Base-by-base conservation (phyloP, 345 rosid genomes). In the Boechera stricta region DNA sequence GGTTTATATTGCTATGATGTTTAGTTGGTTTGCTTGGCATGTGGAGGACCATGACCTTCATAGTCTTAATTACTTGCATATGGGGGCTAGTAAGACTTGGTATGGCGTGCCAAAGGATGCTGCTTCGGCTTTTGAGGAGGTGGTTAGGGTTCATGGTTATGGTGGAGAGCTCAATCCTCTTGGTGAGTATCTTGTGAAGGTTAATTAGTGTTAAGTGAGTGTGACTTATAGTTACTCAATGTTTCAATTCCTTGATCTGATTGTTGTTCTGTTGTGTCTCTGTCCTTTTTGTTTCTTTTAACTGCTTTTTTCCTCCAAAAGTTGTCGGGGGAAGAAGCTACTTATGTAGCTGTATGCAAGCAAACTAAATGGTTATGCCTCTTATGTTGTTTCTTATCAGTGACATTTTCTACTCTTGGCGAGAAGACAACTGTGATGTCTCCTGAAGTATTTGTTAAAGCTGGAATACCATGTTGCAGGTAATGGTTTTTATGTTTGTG, bases 1-100 rank as follows among this genome's bases (percentile, higher is more conserved):
- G 99, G 92, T 95, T 38, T 95, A 95, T 69, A 48, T 95, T 36
- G 99, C 98, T 36, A 95, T 95, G 98, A 77, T 92, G 89, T 95
- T 95, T 77, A 95, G 99, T 78, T 95, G 98, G 99, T 95, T 92
- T 60, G 99, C 99, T 82, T 95, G 99, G 99, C 99, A 95, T 74
- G 97, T 89, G 1, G 99, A 95, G 84, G 99, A 95, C 77, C 98
- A 95, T 74, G 98, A 95, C 78, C 85, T 95, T 64, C 99, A 95
- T 68, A 95, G 99, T 88, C 87, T 95, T 76, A 95, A 92, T 85
- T 95, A 95, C 84, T 72, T 95, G 93, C 99, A 95, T 82, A 84
- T 87, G 86, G 99, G 99, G 29, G 97, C 98, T 44, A 85, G 86
- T 72, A 95, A 95, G 85, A 95, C 99, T 49, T 95, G 99, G 99